A percentile compares a stretch with the other conserved stretches of the same genome.
Conservation (phyloP, 306 rosid genomes). For the Pterocarpus macrocarpus region DNA sequence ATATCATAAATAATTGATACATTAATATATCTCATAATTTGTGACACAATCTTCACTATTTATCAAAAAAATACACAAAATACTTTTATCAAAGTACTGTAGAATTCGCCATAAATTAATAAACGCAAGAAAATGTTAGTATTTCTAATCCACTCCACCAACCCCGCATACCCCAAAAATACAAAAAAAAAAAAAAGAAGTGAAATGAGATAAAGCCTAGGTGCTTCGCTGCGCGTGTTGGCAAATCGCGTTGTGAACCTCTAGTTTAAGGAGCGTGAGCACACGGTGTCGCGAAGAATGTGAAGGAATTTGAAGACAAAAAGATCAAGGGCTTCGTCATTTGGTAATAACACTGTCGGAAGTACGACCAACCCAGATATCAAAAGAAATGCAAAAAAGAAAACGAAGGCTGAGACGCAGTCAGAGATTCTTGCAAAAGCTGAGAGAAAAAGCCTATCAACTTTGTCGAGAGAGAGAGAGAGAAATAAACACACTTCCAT, state of each 20-base stretch:
- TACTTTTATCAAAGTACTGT: too few species aligned
- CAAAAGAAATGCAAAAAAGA: background rate
- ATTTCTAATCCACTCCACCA: too few species aligned
- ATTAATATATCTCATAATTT: too few species aligned
- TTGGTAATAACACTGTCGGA: constrained; percentile 62
- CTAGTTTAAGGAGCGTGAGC: background rate
- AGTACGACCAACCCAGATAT: constrained; percentile 40
- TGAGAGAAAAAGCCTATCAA: background rate
- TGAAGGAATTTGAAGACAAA: constrained; percentile 20
- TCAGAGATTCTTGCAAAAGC: constrained; percentile 53
- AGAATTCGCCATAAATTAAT: too few species aligned
- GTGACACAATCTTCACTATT: too few species aligned
- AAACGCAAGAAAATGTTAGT: background rate
- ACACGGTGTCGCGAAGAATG: background rate
- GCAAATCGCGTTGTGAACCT: background rate
- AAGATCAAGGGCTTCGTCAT: constrained; percentile 55
- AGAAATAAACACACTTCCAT: constrained; percentile 6
- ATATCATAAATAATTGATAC: too few species aligned
- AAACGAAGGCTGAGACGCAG: constrained; percentile 42
- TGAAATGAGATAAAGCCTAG: background rate
- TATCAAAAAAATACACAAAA: too few species aligned
- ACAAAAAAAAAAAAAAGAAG: background rate
- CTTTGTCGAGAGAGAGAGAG: constrained; percentile 21
- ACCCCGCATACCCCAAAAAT: too few species aligned
- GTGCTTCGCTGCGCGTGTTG: background rate